Evolutionary conservation across 345 rosid genomes (phyloP), one percentile per base, ranked within the genome.

Genomic region (Eucalyptus fibrosa): DNA sequence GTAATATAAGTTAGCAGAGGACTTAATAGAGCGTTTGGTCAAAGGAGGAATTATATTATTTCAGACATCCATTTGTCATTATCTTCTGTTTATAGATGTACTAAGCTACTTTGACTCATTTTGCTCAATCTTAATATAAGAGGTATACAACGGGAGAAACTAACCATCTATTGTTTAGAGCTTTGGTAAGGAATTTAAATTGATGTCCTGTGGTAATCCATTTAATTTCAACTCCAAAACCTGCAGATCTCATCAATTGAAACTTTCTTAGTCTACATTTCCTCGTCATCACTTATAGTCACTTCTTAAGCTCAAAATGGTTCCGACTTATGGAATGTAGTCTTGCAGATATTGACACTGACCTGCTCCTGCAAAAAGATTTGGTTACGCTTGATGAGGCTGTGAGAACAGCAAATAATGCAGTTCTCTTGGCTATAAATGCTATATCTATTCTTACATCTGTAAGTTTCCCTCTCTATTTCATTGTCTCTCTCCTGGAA

Each of bases 321-420:
- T 77, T 37, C 28, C 85, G 30, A 77, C 85, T 77, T 21, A 77
- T 77, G 85, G 28, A 77, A 40, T 40, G 85, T 40, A 40, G 55
- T 40, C 90, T 50, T 91, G 50, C 95, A 97, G 99, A 96, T 94
- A 94, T 97, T 92, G 98, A 96, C 91, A 93, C 97, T 19, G 97
- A 97, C 90, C 91, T 92, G 87, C 94, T 97, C 89, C 98, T 97
- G 19, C 93, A 97, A 90, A 97, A 94, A 90, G 99, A 97, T 88
- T 82, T 94, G 91, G 97, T 97, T 87, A 97, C 99, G 53, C 93
- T 97, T 87, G 98, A 97, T 30, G 98, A 96, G 93, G 99, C 99
- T 88, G 90, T 97, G 91, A 96, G 92, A 93, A 95, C 94, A 90
- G 99, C 98, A 89, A 95, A 97, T 93, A 94, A 89, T 92, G 98